Conservation (phyloP, 306 rosid species). For the Mucuna pruriens region DNA sequence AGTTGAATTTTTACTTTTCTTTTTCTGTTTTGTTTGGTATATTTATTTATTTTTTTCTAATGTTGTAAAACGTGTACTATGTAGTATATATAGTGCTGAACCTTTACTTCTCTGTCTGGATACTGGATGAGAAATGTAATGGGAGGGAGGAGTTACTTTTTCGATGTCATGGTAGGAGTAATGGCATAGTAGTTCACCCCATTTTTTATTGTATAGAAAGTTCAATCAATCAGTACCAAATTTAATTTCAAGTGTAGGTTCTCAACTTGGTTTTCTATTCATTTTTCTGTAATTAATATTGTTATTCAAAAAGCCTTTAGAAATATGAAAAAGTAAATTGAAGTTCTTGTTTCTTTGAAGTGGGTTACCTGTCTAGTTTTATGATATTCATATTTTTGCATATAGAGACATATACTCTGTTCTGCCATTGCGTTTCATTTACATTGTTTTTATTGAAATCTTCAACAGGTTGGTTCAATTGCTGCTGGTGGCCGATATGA, state of each 20-base stretch:
- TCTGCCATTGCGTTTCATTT: not conserved
- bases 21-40: not conserved
- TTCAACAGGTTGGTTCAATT: slow-evolving; percentile 83
- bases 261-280: not conserved
- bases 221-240: not conserved
- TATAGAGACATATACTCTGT: not conserved
- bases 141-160: not conserved
- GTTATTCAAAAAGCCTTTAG: not conserved
- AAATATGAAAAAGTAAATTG: slow-evolving; percentile 10
- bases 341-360: slow-evolving; percentile 12
- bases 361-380: not conserved
- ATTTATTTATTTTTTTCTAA: not conserved
- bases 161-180: not conserved
- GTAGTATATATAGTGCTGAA: not conserved
- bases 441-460: not conserved
- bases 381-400: slow-evolving; percentile 9
- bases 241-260: slow-evolving; percentile 18
- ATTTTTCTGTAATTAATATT: not conserved
- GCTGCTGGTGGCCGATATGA: slow-evolving; percentile 96
- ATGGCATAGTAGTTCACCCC: not conserved
- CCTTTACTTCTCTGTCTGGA: not conserved
- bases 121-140: not conserved
- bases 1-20: not conserved
- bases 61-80: not conserved
- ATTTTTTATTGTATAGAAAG: not conserved